A percentile compares a stretch with the other conserved stretches of the same genome.
Conservation (phyloP, 257 asterid species). For the Craterostigma plantagineum region DNA sequence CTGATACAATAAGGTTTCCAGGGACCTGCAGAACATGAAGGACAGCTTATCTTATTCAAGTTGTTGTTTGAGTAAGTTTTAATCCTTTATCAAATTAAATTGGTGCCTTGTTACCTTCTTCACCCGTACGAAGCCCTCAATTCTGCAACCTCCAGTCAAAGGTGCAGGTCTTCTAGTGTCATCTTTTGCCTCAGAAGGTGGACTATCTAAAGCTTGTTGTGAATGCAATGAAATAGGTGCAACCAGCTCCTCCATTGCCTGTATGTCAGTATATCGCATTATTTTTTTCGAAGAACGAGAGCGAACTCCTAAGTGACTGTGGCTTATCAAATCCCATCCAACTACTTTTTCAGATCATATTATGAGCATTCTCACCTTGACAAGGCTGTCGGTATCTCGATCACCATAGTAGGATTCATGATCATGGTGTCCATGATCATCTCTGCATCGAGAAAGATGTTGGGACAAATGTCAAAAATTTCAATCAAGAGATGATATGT, state of each 20-base stretch:
- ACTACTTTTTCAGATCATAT: background rate
- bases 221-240: conserved; percentile 55
- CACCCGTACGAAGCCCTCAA: conserved; percentile 95
- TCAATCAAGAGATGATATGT: background rate
- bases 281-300: background rate
- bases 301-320: too few relatives aligned
- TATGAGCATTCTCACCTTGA: conserved; percentile 30
- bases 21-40: conserved; percentile 53
- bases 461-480: background rate
- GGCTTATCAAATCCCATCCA: too few relatives aligned
- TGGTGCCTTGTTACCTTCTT: conserved; percentile 37
- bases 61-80: too few relatives aligned
- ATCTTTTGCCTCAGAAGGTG: conserved; percentile 20
- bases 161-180: conserved; percentile 76
- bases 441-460: conserved; percentile 24
- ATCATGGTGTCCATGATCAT: conserved; percentile 79
- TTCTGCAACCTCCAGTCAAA: conserved; percentile 75
- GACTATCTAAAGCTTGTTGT: conserved; percentile 30
- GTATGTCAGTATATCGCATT: conserved; percentile 10
- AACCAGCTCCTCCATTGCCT: conserved; percentile 81
- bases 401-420: conserved; percentile 97
- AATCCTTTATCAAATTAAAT: too few relatives aligned
- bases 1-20: conserved; percentile 79
- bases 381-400: conserved; percentile 76
- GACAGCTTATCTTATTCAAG: background rate